Conservation (phyloP, 371 early-diverging fungal species). For the Mucor velutinosus region DNA sequence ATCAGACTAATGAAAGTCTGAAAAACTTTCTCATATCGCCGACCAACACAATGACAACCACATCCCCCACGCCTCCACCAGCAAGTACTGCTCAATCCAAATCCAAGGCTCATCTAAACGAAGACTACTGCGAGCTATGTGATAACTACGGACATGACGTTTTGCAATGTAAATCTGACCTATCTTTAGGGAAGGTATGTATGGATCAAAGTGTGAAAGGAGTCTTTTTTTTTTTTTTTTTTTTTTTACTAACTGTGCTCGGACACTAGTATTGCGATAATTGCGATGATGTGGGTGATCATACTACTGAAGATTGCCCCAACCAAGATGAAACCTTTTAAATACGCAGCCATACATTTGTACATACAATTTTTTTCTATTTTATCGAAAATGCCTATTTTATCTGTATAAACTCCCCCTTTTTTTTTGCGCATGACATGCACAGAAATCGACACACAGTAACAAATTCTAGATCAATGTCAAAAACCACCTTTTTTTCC, state of each 20-base stretch:
- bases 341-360: not conserved
- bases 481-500: not conserved
- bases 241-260: not conserved
- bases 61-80: not conserved
- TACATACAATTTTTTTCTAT: slow-evolving; percentile 1
- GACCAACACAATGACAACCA: not conserved
- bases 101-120: not conserved
- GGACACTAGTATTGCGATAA: slow-evolving; percentile 66
- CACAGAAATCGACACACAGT: not conserved
- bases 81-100: not conserved
- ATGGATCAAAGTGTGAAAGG: too few relatives aligned
- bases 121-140: slow-evolving; percentile 59
- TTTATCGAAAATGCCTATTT: slow-evolving; percentile 1
- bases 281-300: slow-evolving; percentile 65
- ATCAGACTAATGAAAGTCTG: not conserved
- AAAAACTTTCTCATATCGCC: slow-evolving; percentile 6
- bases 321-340: slow-evolving; percentile 65
- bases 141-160: slow-evolving; percentile 61
- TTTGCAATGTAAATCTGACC: slow-evolving; percentile 43
- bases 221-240: not conserved
- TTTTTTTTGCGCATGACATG: not conserved
- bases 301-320: slow-evolving; percentile 70
- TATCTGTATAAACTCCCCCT: not conserved
- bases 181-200: not conserved
- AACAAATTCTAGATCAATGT: not conserved